Evolutionary conservation across 345 rosid species (phyloP).

Genomic region (Brassica rapa): DNA sequence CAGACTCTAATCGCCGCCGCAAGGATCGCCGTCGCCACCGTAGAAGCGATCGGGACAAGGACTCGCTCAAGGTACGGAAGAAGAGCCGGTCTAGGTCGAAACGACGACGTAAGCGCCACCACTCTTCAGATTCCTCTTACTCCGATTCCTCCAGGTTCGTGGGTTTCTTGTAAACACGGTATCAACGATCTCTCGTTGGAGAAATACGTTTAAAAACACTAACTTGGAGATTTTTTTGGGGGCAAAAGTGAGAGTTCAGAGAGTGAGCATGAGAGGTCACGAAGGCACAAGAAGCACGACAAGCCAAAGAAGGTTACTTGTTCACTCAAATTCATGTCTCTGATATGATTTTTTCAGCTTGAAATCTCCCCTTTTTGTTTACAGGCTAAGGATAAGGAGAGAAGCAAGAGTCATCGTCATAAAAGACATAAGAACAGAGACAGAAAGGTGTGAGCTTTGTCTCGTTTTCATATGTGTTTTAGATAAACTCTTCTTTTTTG

Average conservation of each 20-base stretch:
- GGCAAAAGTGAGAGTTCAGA: slow-evolving; percentile 48
- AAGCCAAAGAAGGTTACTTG: slow-evolving; percentile 69
- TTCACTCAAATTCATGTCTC: background rate
- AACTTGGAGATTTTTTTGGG: background rate
- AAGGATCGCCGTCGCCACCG: slow-evolving; percentile 50
- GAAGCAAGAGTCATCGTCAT: slow-evolving; percentile 67
- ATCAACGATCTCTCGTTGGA: background rate
- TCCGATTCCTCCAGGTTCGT: slow-evolving; percentile 67
- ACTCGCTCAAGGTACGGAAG: slow-evolving; percentile 73
- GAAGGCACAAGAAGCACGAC: slow-evolving; percentile 75
- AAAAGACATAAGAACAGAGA: slow-evolving; percentile 72
- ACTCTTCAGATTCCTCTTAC: slow-evolving; percentile 55
- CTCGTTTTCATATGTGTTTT: slow-evolving; percentile 8
- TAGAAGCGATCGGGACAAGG: slow-evolving; percentile 47
- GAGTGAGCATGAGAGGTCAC: slow-evolving; percentile 62
- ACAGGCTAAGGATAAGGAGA: slow-evolving; percentile 72
- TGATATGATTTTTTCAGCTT: background rate
- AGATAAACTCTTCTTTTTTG: background rate
- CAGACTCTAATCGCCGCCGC: slow-evolving; percentile 55
- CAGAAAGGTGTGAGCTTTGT: slow-evolving; percentile 64
- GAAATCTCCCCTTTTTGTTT: slow-evolving; percentile 12
- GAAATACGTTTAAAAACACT: slow-evolving; percentile 6
- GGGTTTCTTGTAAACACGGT: background rate
- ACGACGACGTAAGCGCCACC: slow-evolving; percentile 60
- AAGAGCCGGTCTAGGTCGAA: slow-evolving; percentile 57